Percentiles rank a stretch among this genome's conserved stretches.
Conservation (phyloP, 2,329 filamentous ascomycete species). For the Phyllosticta citriasiana region DNA sequence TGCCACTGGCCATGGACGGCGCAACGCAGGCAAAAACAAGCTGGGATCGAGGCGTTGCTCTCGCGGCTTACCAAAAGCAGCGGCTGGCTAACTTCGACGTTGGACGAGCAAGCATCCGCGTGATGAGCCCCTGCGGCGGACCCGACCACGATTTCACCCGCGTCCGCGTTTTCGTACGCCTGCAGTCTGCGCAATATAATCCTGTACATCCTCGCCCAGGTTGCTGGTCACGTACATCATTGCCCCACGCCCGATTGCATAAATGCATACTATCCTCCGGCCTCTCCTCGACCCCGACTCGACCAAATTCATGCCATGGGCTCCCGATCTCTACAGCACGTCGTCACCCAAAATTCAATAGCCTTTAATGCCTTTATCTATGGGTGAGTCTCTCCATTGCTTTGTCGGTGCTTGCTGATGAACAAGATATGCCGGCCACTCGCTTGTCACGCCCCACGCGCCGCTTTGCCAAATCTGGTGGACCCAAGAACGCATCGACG, state of each 20-base stretch:
- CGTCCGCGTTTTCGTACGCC: not conserved
- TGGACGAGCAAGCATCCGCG: not conserved
- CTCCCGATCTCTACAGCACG: conserved; percentile 29
- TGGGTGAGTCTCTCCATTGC: conserved; percentile 24
- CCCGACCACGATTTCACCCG: not conserved
- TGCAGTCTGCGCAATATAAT: not conserved
- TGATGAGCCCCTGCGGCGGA: not conserved
- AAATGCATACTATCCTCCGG: not conserved
- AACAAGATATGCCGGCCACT: conserved; percentile 31
- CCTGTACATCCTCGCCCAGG: not conserved
- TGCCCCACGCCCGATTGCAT: not conserved
- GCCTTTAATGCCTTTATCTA: conserved; percentile 42
- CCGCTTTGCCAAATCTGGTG: conserved; percentile 54
- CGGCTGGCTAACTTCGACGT: not conserved
- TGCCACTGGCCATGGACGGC: not conserved
- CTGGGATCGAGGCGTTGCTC: not conserved
- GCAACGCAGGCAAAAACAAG: not conserved
- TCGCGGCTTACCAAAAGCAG: not conserved
- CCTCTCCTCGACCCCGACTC: not conserved
- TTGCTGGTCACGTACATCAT: not conserved
- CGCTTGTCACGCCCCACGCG: conserved; percentile 39
- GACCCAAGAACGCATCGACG: conserved; percentile 59
- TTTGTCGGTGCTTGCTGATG: not conserved
- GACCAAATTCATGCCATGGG: conserved; percentile 18
- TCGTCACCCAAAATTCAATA: conserved; percentile 33